phyloP scores from a whole-genome alignment of 441 rosid species.

The Mallotus repandus region DNA sequence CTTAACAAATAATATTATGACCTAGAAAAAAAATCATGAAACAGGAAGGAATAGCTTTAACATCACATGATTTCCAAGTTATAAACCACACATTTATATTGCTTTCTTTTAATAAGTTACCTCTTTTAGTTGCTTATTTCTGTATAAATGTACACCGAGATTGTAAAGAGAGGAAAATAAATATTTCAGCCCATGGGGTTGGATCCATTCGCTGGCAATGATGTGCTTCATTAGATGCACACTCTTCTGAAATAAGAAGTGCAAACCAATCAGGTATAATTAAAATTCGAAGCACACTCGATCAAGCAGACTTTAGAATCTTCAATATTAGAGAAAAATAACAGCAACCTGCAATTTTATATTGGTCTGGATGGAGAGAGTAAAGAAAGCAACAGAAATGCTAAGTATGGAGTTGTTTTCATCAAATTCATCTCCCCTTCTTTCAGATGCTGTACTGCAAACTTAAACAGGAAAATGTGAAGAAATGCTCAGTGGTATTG shows the following conservation, averaged over 20 bases:
- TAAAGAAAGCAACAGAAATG: slow-evolving; percentile 75
- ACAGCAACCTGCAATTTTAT: slow-evolving; percentile 56
- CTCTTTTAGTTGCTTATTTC: slow-evolving; percentile 68
- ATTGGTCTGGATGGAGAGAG: slow-evolving; percentile 60
- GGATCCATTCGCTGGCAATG: slow-evolving; percentile 64
- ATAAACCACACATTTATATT: slow-evolving; percentile 4
- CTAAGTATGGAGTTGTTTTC: slow-evolving; percentile 45
- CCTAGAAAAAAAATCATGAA: neutral
- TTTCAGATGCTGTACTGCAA: slow-evolving; percentile 52
- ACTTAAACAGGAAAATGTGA: slow-evolving; percentile 20
- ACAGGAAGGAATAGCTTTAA: neutral
- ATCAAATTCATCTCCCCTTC: slow-evolving; percentile 45
- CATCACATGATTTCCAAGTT: neutral
- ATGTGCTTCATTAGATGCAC: slow-evolving; percentile 47
- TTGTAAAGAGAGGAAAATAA: slow-evolving; percentile 61
- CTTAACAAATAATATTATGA: slow-evolving; percentile 3
- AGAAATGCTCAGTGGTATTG: slow-evolving; percentile 4
- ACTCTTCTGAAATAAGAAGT: slow-evolving; percentile 53
- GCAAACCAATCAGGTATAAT: slow-evolving; percentile 28
- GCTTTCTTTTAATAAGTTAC: slow-evolving; percentile 32
- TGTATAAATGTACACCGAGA: slow-evolving; percentile 63
- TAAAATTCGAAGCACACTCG: neutral
- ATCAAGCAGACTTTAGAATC: neutral
- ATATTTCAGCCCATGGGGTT: slow-evolving; percentile 62
- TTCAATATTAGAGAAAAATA: slow-evolving; percentile 17